Evolutionary conservation across 2,329 filamentous ascomycete genomes (phyloP), one percentile per base, ranked within the genome.

Genomic region (Apiospora phragmitis): DNA sequence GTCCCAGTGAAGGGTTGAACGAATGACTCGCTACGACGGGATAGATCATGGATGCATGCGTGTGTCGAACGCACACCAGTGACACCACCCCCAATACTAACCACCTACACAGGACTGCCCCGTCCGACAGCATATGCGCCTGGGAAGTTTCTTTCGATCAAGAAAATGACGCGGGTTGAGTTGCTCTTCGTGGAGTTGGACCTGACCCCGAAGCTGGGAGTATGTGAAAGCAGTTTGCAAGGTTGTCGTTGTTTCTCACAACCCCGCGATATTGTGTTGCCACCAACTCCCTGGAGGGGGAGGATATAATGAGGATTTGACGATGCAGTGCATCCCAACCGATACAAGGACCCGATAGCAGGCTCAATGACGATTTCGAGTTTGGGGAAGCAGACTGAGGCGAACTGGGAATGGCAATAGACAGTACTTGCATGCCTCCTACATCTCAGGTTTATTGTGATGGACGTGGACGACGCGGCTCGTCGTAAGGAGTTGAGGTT

Each of bases 101-200:
- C 29, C 51, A 59, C 51, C 18, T 32, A 35, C 18, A 38, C 5
- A 12, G 18, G 21, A 38, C 21, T 38, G 32, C 55, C 55, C 55
- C 55, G 55, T 62, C n/a, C 55, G 32, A 38, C 29, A 62, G 55
- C 55, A 62, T 38, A 62, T 62, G 55, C 55, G 55, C 18, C 55
- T 62, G 55, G 55, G 55, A 62, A 62, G 55, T 62, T 62, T 32
- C 51, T 38, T 62, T n/a, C 9, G 21, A 38, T 32, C 12, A 2
- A n/a, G 14, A 62, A 59, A 62, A 62, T 38, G 21, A 2, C 55
- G 55, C 55, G 55, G 55, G 32, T n/a, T 62, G 32, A 38, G 18
- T 35, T 62, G 18, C 51, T 59, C 7, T 59, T 35, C 29, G 29
- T 35, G 51, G 51, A 59, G 14, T 11, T 35, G 7, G 32, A 1